Base-by-base conservation (phyloP, 257 asterid genomes). In the Agastache rugosa region DNA sequence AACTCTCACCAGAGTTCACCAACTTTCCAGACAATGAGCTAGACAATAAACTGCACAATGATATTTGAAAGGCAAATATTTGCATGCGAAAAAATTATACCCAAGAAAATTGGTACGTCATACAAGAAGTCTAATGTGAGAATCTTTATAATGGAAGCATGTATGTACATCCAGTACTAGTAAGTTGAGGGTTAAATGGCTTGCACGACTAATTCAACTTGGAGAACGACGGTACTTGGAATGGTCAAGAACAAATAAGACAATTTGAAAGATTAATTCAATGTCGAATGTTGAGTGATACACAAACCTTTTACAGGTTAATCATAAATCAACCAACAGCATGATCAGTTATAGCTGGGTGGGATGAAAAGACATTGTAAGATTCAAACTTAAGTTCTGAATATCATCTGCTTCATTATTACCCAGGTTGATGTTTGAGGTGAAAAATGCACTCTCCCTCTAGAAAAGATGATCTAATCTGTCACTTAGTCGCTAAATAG, bases 391-490 rank as follows among this genome's bases (percentile, higher is more conserved):
- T 25, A 25, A 25, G 29, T 25, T 25, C 29, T 25, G 29, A 25
- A 25, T 25, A 70, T 45, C 59, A 77, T 58, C 99, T 92, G 96
- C 79, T 83, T 25, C 29, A 25, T 25, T 25, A 25, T 25, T 25
- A 25, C 29, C 2, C 2, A 25, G 29, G 29, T 25, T 25, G 29
- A 25, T 25, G 29, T 25, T 25, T 25, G 29, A 25, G 29, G 29
- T 25, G 29, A 25, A 25, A 25, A 25, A 25, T 25, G 29, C 29
- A 25, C 29, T 25, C 29, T 25, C 29, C 29, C 29, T 25, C 29
- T 25, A 25, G 29, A 25, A 25, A 25, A 25, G 29, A 1, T 25
- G 29, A 25, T 25, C 29, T 25, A 25, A 25, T 25, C 29, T 25
- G 29, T 25, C 29, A 25, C 29, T 25, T 25, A 25, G 1, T 25